Conservation (phyloP, 306 rosid genomes). For the Corylus americana region DNA sequence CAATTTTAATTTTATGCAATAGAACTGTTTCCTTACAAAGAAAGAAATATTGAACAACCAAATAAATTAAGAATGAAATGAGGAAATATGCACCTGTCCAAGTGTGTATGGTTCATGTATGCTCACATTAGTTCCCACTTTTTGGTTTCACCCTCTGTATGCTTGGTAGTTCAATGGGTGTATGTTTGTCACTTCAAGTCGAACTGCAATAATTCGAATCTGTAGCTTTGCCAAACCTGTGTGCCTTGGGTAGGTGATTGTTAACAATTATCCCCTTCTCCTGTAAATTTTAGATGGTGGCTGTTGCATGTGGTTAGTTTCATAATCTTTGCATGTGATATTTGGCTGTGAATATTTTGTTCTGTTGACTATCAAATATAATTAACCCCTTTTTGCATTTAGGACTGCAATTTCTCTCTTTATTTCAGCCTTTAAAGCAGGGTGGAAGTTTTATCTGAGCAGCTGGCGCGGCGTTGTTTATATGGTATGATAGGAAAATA, state of each 20-base stretch:
- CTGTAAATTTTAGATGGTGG: background rate
- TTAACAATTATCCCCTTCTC: background rate
- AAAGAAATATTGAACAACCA: background rate
- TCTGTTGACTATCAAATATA: constrained; percentile 40
- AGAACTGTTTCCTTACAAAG: background rate
- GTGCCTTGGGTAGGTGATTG: background rate
- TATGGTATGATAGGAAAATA: constrained; percentile 95
- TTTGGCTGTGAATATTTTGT: constrained; percentile 27
- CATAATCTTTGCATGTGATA: constrained; percentile 18
- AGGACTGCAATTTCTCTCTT: constrained; percentile 76
- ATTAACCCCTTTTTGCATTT: constrained; percentile 68
- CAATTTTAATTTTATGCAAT: background rate
- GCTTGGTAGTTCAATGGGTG: background rate
- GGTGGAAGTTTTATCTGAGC: constrained; percentile 79
- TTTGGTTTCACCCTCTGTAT: background rate
- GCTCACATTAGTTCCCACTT: no score
- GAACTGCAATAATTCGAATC: background rate
- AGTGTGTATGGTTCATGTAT: background rate
- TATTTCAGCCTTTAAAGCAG: constrained; percentile 84
- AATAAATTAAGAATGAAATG: background rate
- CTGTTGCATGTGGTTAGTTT: background rate
- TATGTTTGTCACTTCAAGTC: background rate
- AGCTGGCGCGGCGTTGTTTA: constrained; percentile 75
- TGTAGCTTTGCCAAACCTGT: background rate
- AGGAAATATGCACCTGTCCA: background rate